phyloP scores from a whole-genome alignment of 257 asterid species.

The Linaria vulgaris region DNA sequence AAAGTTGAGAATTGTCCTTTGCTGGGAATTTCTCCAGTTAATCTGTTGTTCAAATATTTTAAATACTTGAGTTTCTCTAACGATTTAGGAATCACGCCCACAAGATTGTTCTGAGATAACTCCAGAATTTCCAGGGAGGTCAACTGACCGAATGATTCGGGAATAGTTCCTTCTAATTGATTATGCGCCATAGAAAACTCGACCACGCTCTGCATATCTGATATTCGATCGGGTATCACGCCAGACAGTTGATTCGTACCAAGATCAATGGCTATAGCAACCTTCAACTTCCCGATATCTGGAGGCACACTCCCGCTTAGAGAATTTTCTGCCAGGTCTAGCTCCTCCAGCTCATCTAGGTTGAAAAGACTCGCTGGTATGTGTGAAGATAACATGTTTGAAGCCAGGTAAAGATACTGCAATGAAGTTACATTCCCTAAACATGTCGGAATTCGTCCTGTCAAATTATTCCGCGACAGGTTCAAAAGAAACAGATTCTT shows the following conservation, averaged over 20 bases:
- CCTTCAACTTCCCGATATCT: background rate
- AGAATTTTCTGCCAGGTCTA: background rate
- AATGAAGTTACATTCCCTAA: background rate
- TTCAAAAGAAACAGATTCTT: background rate
- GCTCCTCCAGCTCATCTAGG: constrained; percentile 2
- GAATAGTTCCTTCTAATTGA: constrained; percentile 12
- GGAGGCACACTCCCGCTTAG: background rate
- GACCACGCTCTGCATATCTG: background rate
- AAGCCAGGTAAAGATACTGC: constrained; percentile 3
- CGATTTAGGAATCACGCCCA: constrained; percentile 1
- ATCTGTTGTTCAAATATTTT: constrained; percentile 6
- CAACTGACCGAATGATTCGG: background rate
- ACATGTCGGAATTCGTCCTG: constrained; percentile 6
- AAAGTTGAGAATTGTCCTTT: background rate
- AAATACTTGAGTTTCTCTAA: background rate
- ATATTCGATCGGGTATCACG: background rate
- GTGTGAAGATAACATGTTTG: constrained; percentile 17
- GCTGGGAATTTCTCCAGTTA: background rate
- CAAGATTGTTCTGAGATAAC: constrained; percentile 10
- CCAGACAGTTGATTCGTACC: constrained; percentile 4
- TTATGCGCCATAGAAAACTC: background rate
- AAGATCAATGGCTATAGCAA: background rate
- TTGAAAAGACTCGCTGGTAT: background rate
- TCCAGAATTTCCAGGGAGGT: constrained; percentile 7
- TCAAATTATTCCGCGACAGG: background rate